Evolutionary conservation across 805 yeast species (phyloP).

Genomic region (Candida silvicultrix): DNA sequence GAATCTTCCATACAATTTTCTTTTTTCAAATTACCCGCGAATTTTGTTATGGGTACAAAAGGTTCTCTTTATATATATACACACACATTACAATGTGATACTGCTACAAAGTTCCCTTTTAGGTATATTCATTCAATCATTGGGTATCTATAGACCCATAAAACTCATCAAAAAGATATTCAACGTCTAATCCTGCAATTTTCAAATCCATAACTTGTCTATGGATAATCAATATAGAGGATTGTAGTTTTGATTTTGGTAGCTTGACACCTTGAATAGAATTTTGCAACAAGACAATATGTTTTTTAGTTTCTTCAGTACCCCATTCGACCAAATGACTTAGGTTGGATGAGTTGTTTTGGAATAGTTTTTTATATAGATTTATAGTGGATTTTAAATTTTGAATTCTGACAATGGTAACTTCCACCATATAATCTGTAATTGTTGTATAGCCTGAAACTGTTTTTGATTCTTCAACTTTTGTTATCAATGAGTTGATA

Average conservation of each 20-base stretch:
- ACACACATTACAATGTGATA: no score
- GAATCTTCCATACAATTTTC: background rate
- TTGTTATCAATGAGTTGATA: constrained; percentile 40
- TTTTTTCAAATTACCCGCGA: no score
- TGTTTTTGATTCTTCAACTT: constrained; percentile 34
- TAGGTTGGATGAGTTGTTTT: constrained; percentile 33
- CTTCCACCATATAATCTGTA: constrained; percentile 48
- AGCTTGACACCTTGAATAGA: constrained; percentile 61
- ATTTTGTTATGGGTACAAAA: background rate
- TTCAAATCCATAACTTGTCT: constrained; percentile 60
- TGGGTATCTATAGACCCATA: constrained; percentile 14
- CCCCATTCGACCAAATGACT: constrained; percentile 75
- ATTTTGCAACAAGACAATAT: constrained; percentile 53
- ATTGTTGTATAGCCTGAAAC: constrained; percentile 43
- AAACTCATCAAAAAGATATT: constrained; percentile 19
- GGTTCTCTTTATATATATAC: no score
- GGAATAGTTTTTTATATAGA: constrained; percentile 48
- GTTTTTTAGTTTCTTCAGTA: constrained; percentile 52
- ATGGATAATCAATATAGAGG: constrained; percentile 46
- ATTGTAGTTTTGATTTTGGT: constrained; percentile 43
- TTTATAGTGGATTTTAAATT: constrained; percentile 50
- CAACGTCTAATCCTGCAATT: constrained; percentile 66
- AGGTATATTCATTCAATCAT: no score
- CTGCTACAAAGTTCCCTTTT: no score
- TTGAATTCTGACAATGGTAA: constrained; percentile 58